These are phyloP conservation scores for Calocybe cyanea DNA, from an alignment of 768 basidiomycete genomes.

Conservation along the genomic window DNA sequence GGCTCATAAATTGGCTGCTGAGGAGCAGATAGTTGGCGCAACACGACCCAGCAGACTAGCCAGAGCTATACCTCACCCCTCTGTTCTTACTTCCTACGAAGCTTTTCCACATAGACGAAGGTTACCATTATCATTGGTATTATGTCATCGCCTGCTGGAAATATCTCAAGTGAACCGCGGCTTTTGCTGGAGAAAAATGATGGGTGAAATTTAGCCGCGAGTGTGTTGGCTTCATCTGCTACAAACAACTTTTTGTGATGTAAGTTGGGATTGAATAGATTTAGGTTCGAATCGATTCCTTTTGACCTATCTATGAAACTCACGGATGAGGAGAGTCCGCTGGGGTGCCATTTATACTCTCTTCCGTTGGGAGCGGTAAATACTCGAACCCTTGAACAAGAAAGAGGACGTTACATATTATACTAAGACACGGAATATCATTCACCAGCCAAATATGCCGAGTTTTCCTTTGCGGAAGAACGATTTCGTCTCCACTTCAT, in stretches of 20 bases:
- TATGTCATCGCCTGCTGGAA: constrained; percentile 19
- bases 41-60: too few relatives aligned
- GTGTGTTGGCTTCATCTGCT: constrained; percentile 6
- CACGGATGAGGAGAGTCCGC: constrained; percentile 6
- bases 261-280: too few relatives aligned
- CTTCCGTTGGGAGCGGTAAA: constrained; percentile 19
- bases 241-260: constrained; percentile 2
- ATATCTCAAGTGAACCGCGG: constrained; percentile 18
- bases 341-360: constrained; percentile 20
- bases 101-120: constrained; percentile 26
- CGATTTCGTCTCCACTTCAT: constrained; percentile 19
- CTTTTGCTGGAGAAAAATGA: constrained; percentile 9
- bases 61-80: too few relatives aligned
- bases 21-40: too few relatives aligned
- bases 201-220: constrained; percentile 15
- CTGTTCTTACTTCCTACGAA: constrained; percentile 22
- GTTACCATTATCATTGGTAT: constrained; percentile 24
- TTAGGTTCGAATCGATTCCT: too few relatives aligned
- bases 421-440: too few relatives aligned
- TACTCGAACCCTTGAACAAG: constrained; percentile 9
- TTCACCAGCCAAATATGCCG: constrained; percentile 14
- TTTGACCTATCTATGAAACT: too few relatives aligned
- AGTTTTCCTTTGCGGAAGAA: constrained; percentile 23
- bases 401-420: background rate
- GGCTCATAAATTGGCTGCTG: too few relatives aligned